Base-by-base conservation (phyloP, 2,329 filamentous ascomycete species). In the Xylariaceae sp. region DNA sequence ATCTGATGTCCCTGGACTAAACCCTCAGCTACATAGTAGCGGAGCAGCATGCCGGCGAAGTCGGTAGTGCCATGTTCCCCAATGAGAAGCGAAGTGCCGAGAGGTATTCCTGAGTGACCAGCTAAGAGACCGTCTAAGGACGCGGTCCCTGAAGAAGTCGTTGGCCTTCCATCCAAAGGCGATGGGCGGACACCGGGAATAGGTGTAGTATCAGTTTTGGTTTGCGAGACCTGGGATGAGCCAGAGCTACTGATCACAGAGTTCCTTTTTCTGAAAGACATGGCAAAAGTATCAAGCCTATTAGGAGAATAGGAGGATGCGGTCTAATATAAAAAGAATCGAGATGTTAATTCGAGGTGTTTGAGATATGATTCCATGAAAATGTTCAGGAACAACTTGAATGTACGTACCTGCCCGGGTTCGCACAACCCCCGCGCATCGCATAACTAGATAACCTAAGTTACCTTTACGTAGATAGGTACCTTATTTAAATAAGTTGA, bases 1-100 rank as follows among this genome's bases (percentile, higher is more conserved):
- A 99, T 83, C 54, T 85, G 81, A 67, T 99, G 94, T 1, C 89
- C 91, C 67, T 99, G 94, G 4, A 95, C 83, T 3, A 97, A 81
- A 1, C 94, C 94, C 72, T 99, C 91, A 0, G 92, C 91, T 0
- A 91, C 92, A 72, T 90, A 99, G 70, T 94, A 96, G 53, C 88
- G 82, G 44, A 96, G 73, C 55, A 97, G 74, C 30, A 89, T 83
- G 2, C 91, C 89, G 0, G 89, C 85, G 74, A 95, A 99, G 70
- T 99, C 94, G 0, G 94, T 99, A 0, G 92, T 96, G 0, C 92
- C 92, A 54, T 85, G 87, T 66, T 99, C 94, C 67, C 92, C 89
- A 34, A 96, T 75, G 4, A 99, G 73, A 1, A 97, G 68, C 0
- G 85, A 88, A 19, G 83, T 89, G 0, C 94, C 94, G 5, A 97